These are phyloP conservation scores for Yarrowia sp. DNA, from an alignment of 805 yeast genomes.

Conservation along the genomic window DNA sequence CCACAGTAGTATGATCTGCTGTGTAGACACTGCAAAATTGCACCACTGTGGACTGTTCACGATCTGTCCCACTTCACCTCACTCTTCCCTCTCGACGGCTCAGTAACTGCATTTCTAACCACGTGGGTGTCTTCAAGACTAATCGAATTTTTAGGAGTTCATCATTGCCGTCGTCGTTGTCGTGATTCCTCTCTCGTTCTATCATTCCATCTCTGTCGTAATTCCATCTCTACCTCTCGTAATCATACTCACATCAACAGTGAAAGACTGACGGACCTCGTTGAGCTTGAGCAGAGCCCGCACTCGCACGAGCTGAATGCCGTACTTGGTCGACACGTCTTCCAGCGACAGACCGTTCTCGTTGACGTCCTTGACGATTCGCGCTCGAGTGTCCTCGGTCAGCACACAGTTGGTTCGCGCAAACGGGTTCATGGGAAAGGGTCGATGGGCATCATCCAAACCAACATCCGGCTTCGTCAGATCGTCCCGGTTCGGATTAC, in stretches of 20 bases:
- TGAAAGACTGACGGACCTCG: conserved; percentile 63
- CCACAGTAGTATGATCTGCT: too few relatives aligned
- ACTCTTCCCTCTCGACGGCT: background rate
- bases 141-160: conserved; percentile 52
- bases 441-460: too few relatives aligned
- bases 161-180: conserved; percentile 48
- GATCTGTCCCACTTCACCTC: too few relatives aligned
- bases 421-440: conserved; percentile 28
- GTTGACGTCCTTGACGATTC: conserved; percentile 56
- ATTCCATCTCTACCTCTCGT: background rate
- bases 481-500: conserved; percentile 13
- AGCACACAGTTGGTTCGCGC: conserved; percentile 64
- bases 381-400: conserved; percentile 55
- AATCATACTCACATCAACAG: conserved; percentile 50
- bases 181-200: conserved; percentile 42
- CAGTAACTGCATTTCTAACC: conserved; percentile 47
- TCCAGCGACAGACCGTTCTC: conserved; percentile 56
- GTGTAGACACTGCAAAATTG: too few relatives aligned
- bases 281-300: conserved; percentile 80
- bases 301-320: conserved; percentile 78
- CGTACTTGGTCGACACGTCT: conserved; percentile 72
- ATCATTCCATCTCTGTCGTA: too few relatives aligned
- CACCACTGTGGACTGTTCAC: too few relatives aligned
- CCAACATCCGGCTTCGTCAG: conserved; percentile 7
- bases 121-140: conserved; percentile 71